phyloP scores from a whole-genome alignment of 805 yeast species.

The Vanderwaltozyma polyspora region DNA sequence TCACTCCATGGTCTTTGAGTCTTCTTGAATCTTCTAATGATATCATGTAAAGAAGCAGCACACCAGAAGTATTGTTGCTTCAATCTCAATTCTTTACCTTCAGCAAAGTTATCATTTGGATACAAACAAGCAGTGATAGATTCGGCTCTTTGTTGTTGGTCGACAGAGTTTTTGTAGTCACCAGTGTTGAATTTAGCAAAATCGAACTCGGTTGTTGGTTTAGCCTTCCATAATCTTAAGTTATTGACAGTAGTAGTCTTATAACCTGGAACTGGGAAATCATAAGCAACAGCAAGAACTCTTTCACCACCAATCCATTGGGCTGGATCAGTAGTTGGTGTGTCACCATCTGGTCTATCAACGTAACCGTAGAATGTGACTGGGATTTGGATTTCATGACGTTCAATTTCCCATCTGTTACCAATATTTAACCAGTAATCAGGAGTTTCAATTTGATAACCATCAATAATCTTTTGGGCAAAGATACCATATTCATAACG shows the following conservation, averaged over 20 bases:
- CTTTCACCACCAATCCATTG: constrained; percentile 88
- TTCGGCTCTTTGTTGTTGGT: constrained; percentile 79
- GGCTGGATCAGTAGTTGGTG: constrained; percentile 42
- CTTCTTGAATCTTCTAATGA: constrained; percentile 81
- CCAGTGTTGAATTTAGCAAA: constrained; percentile 85
- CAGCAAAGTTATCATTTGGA: constrained; percentile 87
- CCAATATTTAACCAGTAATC: constrained; percentile 86
- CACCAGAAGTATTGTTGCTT: constrained; percentile 98
- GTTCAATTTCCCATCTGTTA: constrained; percentile 89
- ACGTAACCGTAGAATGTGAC: constrained; percentile 83
- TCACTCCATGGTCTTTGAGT: constrained; percentile 64
- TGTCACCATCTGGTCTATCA: constrained; percentile 39
- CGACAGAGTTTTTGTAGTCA: constrained; percentile 76
- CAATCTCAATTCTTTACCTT: constrained; percentile 83
- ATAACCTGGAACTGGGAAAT: constrained; percentile 88
- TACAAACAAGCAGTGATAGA: constrained; percentile 85
- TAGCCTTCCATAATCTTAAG: constrained; percentile 80
- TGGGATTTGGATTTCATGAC: constrained; percentile 79
- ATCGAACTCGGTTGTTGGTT: constrained; percentile 85
- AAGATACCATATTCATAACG: constrained; percentile 91
- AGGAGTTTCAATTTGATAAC: constrained; percentile 89
- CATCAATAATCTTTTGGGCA: constrained; percentile 79
- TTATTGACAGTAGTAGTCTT: constrained; percentile 76
- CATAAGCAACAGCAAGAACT: constrained; percentile 81
- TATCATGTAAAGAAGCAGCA: constrained; percentile 84